Evolutionary conservation across 1,284 basidiomycete species (phyloP).

Genomic region (Fomitopsis pinicola): DNA sequence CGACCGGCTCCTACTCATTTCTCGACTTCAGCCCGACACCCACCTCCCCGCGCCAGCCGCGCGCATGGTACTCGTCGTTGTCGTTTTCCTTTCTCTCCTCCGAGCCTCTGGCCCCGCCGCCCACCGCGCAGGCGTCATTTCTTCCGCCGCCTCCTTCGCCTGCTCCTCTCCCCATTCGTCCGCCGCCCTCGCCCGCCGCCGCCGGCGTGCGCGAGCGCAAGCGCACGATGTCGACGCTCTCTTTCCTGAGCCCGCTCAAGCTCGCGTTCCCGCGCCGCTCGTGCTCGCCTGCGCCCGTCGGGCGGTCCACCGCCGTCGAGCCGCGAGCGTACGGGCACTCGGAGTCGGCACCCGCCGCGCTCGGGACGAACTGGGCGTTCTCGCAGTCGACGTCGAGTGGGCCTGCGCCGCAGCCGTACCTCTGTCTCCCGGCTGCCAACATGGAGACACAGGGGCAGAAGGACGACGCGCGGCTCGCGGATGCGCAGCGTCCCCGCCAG

Average conservation of each 20-base stretch:
- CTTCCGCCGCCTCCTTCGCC: conserved; percentile 22
- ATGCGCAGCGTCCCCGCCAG: conserved; percentile 29
- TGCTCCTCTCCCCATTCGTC: conserved; percentile 30
- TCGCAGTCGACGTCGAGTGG: conserved; percentile 24
- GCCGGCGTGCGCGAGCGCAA: conserved; percentile 20
- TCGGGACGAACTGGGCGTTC: conserved; percentile 26
- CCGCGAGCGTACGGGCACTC: conserved; percentile 28
- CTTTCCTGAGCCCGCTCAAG: conserved; percentile 35
- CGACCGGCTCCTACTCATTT: conserved; percentile 10
- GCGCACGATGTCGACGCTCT: conserved; percentile 28
- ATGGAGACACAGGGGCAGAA: conserved; percentile 10
- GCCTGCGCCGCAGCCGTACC: conserved; percentile 21
- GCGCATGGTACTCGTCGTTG: conserved; percentile 15
- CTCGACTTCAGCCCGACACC: conserved; percentile 15
- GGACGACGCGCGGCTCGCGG: conserved; percentile 16
- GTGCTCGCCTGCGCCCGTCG: conserved; percentile 27
- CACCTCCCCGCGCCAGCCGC: conserved; percentile 15
- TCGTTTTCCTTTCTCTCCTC: conserved; percentile 25
- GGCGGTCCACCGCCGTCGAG: conserved; percentile 18
- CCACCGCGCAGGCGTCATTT: conserved; percentile 13
- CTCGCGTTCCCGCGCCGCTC: conserved; percentile 37
- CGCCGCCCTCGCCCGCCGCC: conserved; percentile 6
- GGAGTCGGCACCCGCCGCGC: conserved; percentile 18
- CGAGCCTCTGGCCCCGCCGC: neutral
- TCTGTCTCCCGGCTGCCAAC: conserved; percentile 18